Evolutionary conservation across 768 basidiomycete species (phyloP).

Genomic region (Megacollybia marginata): DNA sequence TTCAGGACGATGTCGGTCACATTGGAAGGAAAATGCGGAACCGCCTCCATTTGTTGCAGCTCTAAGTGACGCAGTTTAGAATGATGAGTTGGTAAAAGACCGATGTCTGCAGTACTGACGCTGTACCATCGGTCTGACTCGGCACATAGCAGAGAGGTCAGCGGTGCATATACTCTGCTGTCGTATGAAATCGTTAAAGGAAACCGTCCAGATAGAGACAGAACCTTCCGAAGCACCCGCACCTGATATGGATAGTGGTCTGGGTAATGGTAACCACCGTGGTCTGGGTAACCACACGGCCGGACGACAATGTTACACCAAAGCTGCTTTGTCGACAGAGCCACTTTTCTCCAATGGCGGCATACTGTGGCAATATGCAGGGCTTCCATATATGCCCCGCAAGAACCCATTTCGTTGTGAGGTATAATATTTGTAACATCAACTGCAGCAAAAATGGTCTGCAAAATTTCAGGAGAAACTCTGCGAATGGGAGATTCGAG

Average conservation of each 20-base stretch:
- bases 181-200: neutral
- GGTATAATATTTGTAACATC: neutral
- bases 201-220: neutral
- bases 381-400: neutral
- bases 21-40: neutral
- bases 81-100: neutral
- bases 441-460: neutral
- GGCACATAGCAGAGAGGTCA: neutral
- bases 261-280: too few relatives aligned
- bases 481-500: neutral
- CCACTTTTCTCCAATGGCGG: neutral
- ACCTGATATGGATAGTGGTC: neutral
- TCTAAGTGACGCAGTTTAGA: neutral
- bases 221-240: neutral
- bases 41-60: neutral
- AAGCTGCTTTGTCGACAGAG: neutral
- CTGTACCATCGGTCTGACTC: neutral
- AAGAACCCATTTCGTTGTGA: neutral
- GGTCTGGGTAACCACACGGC: too few relatives aligned
- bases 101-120: neutral
- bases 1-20: neutral
- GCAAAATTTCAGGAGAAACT: neutral
- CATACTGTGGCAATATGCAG: neutral
- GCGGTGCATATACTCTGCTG: neutral
- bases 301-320: neutral